phyloP scores from a whole-genome alignment of 2,329 filamentous ascomycete genomes.

The Talaromyces sp. region DNA sequence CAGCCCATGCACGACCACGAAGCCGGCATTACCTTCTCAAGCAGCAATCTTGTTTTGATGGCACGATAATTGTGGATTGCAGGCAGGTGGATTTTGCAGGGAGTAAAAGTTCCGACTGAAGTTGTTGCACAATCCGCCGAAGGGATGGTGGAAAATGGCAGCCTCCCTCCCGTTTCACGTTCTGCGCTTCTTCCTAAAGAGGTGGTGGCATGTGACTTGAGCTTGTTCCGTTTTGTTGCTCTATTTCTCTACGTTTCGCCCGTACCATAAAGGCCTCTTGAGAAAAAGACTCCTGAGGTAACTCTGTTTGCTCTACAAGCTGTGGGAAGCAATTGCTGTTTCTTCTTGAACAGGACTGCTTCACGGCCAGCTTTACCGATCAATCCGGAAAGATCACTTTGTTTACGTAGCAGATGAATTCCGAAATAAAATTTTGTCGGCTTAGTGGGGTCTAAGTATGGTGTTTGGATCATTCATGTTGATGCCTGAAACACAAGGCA shows the following conservation, averaged over 20 bases:
- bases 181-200: neutral
- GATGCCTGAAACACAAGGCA: neutral
- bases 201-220: neutral
- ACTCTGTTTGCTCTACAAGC: no score
- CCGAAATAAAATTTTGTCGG: no score
- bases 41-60: neutral
- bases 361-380: no score
- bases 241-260: no score
- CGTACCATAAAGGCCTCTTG: no score
- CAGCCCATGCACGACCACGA: constrained; percentile 1
- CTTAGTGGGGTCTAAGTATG: neutral
- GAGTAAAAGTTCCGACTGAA: neutral
- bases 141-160: neutral
- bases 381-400: no score
- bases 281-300: no score
- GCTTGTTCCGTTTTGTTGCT: no score
- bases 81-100: neutral
- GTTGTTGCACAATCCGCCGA: neutral
- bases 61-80: neutral
- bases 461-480: neutral
- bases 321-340: no score
- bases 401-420: no score
- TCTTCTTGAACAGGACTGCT: no score
- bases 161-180: neutral
- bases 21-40: neutral